Conservation (phyloP, 2,329 filamentous ascomycete species). For the Colletotrichum abscissum region DNA sequence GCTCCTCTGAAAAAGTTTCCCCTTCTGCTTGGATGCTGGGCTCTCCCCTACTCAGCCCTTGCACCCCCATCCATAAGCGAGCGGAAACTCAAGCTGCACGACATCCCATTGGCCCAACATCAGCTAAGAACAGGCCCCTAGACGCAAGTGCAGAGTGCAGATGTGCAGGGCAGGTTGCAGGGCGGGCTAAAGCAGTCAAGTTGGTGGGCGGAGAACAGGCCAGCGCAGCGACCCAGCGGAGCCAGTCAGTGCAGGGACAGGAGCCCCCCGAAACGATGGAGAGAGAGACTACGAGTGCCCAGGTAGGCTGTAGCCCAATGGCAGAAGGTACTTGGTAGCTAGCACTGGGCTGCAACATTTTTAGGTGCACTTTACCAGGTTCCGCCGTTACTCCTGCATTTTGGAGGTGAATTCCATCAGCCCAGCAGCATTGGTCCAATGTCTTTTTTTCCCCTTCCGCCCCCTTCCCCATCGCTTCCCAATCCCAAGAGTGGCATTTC, state of each 20-base stretch:
- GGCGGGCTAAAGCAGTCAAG: slow-evolving; percentile 17
- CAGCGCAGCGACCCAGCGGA: slow-evolving; percentile 17
- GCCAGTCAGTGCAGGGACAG: slow-evolving; percentile 34
- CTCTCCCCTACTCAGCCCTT: slow-evolving; percentile 10
- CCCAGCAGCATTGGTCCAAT: not conserved
- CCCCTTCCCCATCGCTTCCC: slow-evolving; percentile 6
- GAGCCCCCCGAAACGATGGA: slow-evolving; percentile 25
- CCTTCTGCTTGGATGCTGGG: slow-evolving; percentile 20
- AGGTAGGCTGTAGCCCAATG: not conserved
- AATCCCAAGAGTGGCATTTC: not conserved
- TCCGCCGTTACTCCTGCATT: slow-evolving; percentile 12
- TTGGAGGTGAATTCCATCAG: slow-evolving; percentile 7
- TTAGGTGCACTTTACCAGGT: slow-evolving; percentile 16
- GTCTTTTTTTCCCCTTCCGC: not conserved
- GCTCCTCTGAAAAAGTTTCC: slow-evolving; percentile 24
- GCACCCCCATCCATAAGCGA: slow-evolving; percentile 17
- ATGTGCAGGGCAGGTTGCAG: not conserved
- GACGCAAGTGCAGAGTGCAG: slow-evolving; percentile 3
- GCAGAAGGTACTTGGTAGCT: not conserved
- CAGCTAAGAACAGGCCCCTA: slow-evolving; percentile 26
- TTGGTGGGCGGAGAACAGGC: slow-evolving; percentile 27
- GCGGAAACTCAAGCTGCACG: slow-evolving; percentile 19
- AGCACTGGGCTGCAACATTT: slow-evolving; percentile 11
- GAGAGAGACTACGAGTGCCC: not conserved
- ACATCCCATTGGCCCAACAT: slow-evolving; percentile 14